Conservation (phyloP, 345 rosid genomes). For the Durio zibethinus region DNA sequence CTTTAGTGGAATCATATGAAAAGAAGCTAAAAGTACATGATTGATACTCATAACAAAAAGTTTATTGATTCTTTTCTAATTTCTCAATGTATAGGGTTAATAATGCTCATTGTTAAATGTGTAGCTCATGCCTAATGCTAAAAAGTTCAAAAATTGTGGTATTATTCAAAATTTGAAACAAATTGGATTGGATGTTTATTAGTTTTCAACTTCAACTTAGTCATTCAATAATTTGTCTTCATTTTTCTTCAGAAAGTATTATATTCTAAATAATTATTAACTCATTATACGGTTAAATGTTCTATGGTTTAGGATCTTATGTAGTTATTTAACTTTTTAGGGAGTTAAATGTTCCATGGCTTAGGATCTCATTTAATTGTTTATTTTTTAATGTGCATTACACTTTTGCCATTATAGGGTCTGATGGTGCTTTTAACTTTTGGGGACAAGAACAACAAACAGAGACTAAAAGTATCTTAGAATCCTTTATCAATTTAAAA, state of each 20-base stretch:
- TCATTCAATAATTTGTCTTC: too few species aligned
- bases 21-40: constrained; percentile 4
- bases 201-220: too few species aligned
- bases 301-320: too few species aligned
- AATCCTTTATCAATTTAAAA: not conserved
- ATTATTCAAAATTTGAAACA: constrained; percentile 7
- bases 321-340: not conserved
- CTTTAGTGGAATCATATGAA: constrained; percentile 10
- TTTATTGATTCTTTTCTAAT: not conserved
- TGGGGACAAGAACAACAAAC: constrained; percentile 99
- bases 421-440: constrained; percentile 91
- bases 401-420: constrained; percentile 94
- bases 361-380: constrained; percentile 7
- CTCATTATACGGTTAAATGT: too few species aligned
- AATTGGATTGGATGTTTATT: constrained; percentile 11
- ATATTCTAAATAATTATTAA: too few species aligned
- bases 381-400: constrained; percentile 58
- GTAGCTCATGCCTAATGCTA: constrained; percentile 3
- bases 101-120: not conserved
- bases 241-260: too few species aligned
- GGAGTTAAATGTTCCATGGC: not conserved
- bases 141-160: constrained; percentile 9
- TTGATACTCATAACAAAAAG: not conserved
- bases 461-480: constrained; percentile 70
- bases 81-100: not conserved